Evolutionary conservation across 2,329 filamentous ascomycete species (phyloP).

Genomic region (Teratosphaeria viscida): DNA sequence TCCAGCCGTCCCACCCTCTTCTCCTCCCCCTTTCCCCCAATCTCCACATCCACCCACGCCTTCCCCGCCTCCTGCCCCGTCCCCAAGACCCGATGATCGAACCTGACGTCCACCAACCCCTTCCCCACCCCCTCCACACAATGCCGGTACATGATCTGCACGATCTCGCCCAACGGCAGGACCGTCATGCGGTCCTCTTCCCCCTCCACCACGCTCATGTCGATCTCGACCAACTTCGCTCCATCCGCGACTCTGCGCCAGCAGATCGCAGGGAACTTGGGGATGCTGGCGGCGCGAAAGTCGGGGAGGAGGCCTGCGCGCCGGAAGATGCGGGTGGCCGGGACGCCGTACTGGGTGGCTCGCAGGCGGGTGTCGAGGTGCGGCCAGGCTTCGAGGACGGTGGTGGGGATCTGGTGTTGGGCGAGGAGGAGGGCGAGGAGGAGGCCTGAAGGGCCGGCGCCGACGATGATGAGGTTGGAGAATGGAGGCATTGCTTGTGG

Average conservation of each 20-base stretch:
- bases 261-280: conserved; percentile 17
- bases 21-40: conserved; percentile 17
- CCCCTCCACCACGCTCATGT: conserved; percentile 16
- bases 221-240: conserved; percentile 17
- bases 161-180: conserved; percentile 16
- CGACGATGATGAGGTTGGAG: conserved; percentile 21
- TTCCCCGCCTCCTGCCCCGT: conserved; percentile 19
- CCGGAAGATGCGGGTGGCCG: conserved; percentile 30
- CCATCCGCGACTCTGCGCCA: conserved; percentile 18
- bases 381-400: conserved; percentile 16
- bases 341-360: conserved; percentile 34
- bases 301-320: conserved; percentile 28
- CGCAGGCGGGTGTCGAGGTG: conserved; percentile 26
- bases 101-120: conserved; percentile 16
- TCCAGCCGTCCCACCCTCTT: conserved; percentile 10
- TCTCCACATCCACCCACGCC: conserved; percentile 18
- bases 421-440: conserved; percentile 18
- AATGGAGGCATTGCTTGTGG: not conserved
- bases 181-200: conserved; percentile 19
- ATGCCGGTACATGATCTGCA: conserved; percentile 18
- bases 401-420: conserved; percentile 11
- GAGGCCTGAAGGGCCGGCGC: conserved; percentile 19
- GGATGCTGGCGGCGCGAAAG: conserved; percentile 19
- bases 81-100: conserved; percentile 15
- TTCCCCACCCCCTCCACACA: conserved; percentile 6